phyloP scores from a whole-genome alignment of 2,329 filamentous ascomycete species.

The Scorias spongiosa region DNA sequence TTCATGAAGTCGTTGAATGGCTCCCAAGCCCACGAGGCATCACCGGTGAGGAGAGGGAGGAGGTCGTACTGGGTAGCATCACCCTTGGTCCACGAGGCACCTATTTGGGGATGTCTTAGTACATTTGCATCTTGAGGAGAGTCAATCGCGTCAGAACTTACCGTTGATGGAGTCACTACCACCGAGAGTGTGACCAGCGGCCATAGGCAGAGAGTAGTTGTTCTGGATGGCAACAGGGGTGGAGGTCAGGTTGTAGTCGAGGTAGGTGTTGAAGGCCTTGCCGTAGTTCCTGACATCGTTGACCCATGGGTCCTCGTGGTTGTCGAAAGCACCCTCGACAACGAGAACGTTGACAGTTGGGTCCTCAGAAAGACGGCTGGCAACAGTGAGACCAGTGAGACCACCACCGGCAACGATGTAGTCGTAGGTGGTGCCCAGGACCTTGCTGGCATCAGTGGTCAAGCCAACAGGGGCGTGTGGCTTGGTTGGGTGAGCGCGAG shows the following conservation, averaged over 20 bases:
- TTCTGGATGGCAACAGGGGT: conserved; percentile 12
- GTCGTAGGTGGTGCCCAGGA: neutral
- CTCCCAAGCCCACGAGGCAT: conserved; percentile 13
- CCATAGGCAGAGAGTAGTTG: conserved; percentile 7
- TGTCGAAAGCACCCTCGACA: conserved; percentile 14
- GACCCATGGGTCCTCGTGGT: conserved; percentile 7
- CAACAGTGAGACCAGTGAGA: conserved; percentile 15
- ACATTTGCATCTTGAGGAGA: neutral
- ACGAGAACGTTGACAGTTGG: conserved; percentile 15
- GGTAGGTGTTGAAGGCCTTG: conserved; percentile 8
- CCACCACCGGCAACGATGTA: conserved; percentile 15
- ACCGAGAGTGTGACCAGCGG: conserved; percentile 14
- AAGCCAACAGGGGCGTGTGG: neutral
- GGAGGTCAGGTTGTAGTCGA: conserved; percentile 10
- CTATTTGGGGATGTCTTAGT: neutral
- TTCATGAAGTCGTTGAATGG: conserved; percentile 14
- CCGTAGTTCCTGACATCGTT: conserved; percentile 13
- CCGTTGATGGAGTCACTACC: conserved; percentile 14
- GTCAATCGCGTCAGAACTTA: conserved; percentile 17
- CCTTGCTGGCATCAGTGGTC: neutral
- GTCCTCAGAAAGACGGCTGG: conserved; percentile 18
- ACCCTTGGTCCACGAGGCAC: conserved; percentile 16
- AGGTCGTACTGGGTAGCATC: conserved; percentile 14
- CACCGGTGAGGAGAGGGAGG: conserved; percentile 14
- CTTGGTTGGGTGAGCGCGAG: neutral